Evolutionary conservation across 176 grass and related monocot species (phyloP), one percentile per base, ranked within the genome.

Genomic region (Lolium multiflorum): DNA sequence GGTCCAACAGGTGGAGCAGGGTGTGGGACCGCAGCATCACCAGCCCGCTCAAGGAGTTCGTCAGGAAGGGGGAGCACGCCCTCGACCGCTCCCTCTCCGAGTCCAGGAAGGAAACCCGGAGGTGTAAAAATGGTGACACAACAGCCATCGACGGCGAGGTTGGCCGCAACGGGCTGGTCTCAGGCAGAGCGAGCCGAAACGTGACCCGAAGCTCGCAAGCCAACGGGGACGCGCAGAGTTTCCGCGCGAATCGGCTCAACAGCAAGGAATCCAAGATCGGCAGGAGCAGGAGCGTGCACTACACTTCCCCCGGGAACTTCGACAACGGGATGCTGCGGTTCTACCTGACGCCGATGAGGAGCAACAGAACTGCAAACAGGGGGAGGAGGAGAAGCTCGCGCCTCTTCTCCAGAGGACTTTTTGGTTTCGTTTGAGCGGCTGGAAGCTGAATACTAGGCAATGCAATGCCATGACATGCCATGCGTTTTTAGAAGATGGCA

Each of bases 231-330:
- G 64, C 44, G 0, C 74, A 76, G 17, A 89, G 62, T 63, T 63
- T 84, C 58, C 87, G 87, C 12, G 5, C 89, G 4, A 84, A 87
- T 74, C 94, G 90, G 87, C 85, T 84, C 31, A 90, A 49, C 84
- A 99, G 85, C 39, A 94, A 81, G 81, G 92, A 92, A 71, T 85
- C 52, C 78, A 92, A 67, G 77, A 91, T 99, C 75, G 84, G 91
- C 51, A 91, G 97, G 87, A 99, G 97, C 91, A 93, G 94, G 76
- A 99, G 94, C 24, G 90, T 96, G n/a, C 92, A 99, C 89, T 99
- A 99, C 16, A 89, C 92, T 0, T 99, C 97, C 66, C 92, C 97
- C 8, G 90, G 94, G 43, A 99, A 99, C 49, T 67, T 94, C 38
- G 97, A 99, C 70, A 91, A 96, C 38, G 94, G 94, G 9, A 90